Evolutionary conservation across 2,329 filamentous ascomycete genomes (phyloP), one percentile per base, ranked within the genome.

Genomic region (Dactylellina cionopaga): DNA sequence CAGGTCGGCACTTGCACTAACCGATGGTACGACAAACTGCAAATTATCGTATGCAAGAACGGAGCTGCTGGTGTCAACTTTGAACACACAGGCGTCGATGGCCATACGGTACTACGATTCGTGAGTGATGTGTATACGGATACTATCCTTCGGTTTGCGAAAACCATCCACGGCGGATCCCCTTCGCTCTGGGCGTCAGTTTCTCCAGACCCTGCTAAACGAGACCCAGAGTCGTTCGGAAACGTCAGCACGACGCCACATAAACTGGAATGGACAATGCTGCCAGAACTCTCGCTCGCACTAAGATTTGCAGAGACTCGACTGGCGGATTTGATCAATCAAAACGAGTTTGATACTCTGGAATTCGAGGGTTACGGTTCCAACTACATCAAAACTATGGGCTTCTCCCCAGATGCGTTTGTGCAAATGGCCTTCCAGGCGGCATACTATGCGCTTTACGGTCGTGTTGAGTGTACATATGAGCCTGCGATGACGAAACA

Each of bases 381-480:
- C 84, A 96, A 95, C 80, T 97, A 97, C 79, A 97, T 99, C 81
- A 98, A 92, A 0, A 92, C 90, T 0, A 96, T 96, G 89, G 94
- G 94, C 5, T 96, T 98, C 81, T 98, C 94, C 0, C 94, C 95
- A 0, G 95, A 98, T 79, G 95, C 95, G 0, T 99, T 96, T 79
- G 91, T 99, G 17, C 95, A 99, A 80, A 98, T 99, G 94, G 95
- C 95, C 0, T 97, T 97, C 83, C 95, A 99, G 80, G 94, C 94
- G 3, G 94, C 95, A 0, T 98, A 99, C 83, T 99, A 97, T 78
- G 95, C 95, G 1, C 85, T 99, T 5, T 99, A 98, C 77, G 95
- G 95, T 2, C 88, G 92, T 3, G 88, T 96, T 0, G 95, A 98
- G 80, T 96, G 92, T 79, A 95, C 93, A 0, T 99, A 99, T 80